Evolutionary conservation across 202 grass and related monocot species (phyloP), one percentile per base, ranked within the genome.

Genomic region (Bolboschoenoplectus hybrid): DNA sequence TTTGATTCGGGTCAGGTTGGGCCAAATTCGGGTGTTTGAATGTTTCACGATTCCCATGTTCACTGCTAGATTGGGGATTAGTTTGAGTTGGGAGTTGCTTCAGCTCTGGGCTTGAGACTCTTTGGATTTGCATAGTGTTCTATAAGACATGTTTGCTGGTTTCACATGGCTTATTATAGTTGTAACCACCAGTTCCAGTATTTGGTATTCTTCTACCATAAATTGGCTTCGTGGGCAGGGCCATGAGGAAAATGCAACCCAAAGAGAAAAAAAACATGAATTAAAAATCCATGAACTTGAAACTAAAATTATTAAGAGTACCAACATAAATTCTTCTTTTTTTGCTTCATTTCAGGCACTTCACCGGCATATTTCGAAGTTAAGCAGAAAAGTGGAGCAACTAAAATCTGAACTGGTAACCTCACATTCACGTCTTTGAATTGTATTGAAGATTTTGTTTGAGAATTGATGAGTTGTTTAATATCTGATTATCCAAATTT

Each of bases 331-430:
- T 84, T 66, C 39, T 50, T 70, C 9, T 39, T 39, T 45, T 78
- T 0, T 74, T 39, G 72, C 7, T 65, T 51, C 3, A 44, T 81
- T 57, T 4, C 86, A 98, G 93, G 96, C 93, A 70, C 80, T 98
- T 16, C 92, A 75, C 52, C 67, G 32, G 13, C 93, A 98, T 88
- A 85, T 89, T 9, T 81, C 79, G 34, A 95, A 83, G 41, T 77
- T 98, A 74, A 93, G 89, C 63, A 95, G 56, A 84, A 91, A 77
- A 52, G 89, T 90, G 86, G 89, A 90, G 69, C 89, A 92, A 56
- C 88, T 98, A 7, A 94, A 84, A 88, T 89, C 87, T 13, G 96
- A 98, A 69, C 82, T 98, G 89, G 91, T 98, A 85, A 11, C 64
- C 43, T 61, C 76, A 43, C 13, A 60, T 80, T 26, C 76, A 41